A percentile compares a stretch with the other conserved stretches of the same genome.
Conservation (phyloP, 306 rosid genomes). For the Mimosa pudica region DNA sequence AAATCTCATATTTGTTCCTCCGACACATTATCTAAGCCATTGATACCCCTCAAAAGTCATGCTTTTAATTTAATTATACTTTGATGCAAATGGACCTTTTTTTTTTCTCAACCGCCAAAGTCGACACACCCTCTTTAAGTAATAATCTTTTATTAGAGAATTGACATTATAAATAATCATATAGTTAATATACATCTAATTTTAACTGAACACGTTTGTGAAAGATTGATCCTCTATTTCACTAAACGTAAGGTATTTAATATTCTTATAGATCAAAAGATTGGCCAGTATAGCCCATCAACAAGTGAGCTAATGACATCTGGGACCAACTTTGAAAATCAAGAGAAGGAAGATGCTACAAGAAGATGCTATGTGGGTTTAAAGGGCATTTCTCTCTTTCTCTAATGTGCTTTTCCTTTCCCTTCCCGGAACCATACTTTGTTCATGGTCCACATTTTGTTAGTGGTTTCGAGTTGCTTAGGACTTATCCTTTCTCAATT, state of each 20-base stretch:
- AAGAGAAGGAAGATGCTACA: constrained; percentile 12
- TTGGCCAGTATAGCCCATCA: constrained; percentile 7
- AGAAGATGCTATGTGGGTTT: neutral
- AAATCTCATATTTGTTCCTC: no score
- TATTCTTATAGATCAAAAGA: constrained; percentile 26
- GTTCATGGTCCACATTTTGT: constrained; percentile 18
- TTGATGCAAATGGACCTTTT: no score
- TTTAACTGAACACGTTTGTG: neutral
- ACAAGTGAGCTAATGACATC: constrained; percentile 3
- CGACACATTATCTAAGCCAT: no score
- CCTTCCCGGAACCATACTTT: constrained; percentile 10
- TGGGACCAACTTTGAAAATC: constrained; percentile 30
- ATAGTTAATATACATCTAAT: neutral
- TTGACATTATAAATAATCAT: neutral
- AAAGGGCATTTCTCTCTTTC: neutral
- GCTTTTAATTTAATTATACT: no score
- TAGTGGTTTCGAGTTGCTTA: constrained; percentile 34
- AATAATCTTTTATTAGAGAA: neutral
- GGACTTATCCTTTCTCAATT: constrained; percentile 29
- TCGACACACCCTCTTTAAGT: neutral
- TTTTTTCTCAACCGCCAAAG: no score
- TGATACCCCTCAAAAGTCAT: no score
- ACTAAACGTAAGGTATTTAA: neutral
- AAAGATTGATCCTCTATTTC: neutral
- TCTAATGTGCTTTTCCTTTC: neutral